Conservation (phyloP, 164 flowering plant species). For the Kingdonia uniflora region DNA sequence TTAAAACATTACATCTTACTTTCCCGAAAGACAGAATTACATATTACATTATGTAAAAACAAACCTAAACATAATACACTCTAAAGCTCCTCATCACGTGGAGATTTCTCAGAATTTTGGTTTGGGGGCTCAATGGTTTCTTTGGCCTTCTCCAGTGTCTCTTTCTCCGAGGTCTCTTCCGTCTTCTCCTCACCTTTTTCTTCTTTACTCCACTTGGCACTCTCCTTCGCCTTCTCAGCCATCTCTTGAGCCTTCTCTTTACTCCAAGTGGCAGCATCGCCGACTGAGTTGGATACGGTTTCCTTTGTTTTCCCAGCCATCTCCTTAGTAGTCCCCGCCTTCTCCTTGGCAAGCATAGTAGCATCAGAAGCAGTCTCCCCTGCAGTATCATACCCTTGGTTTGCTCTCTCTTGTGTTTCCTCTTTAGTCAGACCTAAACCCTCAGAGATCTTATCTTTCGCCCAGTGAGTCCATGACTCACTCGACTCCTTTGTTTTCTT, state of each 20-base stretch:
- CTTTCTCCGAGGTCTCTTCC: conserved; percentile 1
- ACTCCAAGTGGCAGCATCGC: not conserved
- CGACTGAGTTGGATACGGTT: too few species aligned
- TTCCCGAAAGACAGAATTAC: too few species aligned
- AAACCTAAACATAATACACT: too few species aligned
- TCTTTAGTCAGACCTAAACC: conserved; percentile 1
- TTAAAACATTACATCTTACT: too few species aligned
- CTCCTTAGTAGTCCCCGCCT: not conserved
- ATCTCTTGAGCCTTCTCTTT: conserved; percentile 2
- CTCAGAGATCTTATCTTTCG: conserved; percentile 8
- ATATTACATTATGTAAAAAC: too few species aligned
- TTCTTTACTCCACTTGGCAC: conserved; percentile 2
- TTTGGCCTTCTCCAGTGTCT: not conserved
- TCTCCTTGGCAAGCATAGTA: not conserved
- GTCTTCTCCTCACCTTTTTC: not conserved
- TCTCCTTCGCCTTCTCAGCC: conserved; percentile 1
- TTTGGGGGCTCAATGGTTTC: not conserved
- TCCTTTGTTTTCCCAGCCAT: not conserved
- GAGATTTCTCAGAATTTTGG: too few species aligned
- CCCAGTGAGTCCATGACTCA: conserved; percentile 7
- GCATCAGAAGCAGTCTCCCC: not conserved
- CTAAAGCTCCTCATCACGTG: too few species aligned
- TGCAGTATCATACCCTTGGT: not conserved
- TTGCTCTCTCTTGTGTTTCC: not conserved
- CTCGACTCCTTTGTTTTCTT: not conserved